Conservation (phyloP, 2,329 filamentous ascomycete genomes). For the Cercospora sp. region DNA sequence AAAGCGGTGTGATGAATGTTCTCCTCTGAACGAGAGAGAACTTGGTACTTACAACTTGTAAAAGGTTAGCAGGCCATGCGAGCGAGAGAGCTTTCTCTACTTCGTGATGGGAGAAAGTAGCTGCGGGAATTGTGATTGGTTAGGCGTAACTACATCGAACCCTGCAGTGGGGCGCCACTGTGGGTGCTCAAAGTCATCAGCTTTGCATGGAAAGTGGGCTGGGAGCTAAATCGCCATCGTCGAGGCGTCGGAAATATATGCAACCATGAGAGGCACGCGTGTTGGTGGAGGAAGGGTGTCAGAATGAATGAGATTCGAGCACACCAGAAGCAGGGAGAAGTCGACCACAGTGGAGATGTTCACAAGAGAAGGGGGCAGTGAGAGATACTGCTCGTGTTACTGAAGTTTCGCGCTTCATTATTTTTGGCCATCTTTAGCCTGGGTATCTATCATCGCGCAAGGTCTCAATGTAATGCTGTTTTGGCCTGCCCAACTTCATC, state of each 20-base stretch:
- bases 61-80: not conserved
- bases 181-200: not conserved
- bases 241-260: too few species aligned
- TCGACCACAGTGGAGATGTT: too few species aligned
- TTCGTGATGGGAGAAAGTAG: not conserved
- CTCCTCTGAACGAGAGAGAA: not conserved
- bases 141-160: not conserved
- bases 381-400: too few species aligned
- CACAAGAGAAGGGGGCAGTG: too few species aligned
- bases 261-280: too few species aligned
- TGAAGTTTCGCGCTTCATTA: not conserved
- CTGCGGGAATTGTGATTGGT: not conserved
- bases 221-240: too few species aligned
- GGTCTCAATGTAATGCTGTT: not conserved
- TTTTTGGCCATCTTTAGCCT: not conserved
- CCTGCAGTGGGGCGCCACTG: not conserved
- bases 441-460: slow-evolving; percentile 4
- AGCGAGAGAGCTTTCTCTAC: not conserved
- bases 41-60: not conserved
- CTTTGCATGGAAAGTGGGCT: not conserved
- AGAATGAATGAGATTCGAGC: too few species aligned
- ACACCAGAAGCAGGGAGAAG: too few species aligned
- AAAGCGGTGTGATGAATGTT: not conserved
- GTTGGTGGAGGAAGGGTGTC: too few species aligned
- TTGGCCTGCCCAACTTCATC: not conserved